Base-by-base conservation (phyloP, 495 filamentous ascomycete species). In the Penicillium bovifimosum region DNA sequence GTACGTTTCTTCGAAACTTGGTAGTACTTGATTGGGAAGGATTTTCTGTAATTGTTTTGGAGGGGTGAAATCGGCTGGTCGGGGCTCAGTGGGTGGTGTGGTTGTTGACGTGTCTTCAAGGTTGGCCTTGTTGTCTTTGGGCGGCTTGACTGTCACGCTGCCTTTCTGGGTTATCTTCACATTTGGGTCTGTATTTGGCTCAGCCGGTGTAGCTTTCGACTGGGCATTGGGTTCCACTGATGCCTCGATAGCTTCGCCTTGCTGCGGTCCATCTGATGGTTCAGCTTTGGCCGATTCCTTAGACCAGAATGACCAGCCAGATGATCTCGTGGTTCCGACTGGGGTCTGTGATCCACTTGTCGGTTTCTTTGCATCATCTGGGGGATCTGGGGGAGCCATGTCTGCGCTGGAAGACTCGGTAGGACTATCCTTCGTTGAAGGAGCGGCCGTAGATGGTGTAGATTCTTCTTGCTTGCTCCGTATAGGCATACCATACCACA, bases 261-360 rank as follows among this genome's bases (percentile, higher is more conserved):
- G 69, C 20, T 61, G 63, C 2, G 74, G 47, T 46, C 61, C 72
- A 17, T 65, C 55, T 8, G 65, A 50, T 11, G 56, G 36, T 9
- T 55, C 54, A 28, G 74, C 67, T 50, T 79, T 80, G 9, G 80
- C 59, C 16, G 76, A 67, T 14, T 88, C 87, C 48, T 79, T 82
- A 6, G 86, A 89, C 87, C 87, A 95, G 55, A 95, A 95, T 1
- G 85, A 88, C 89, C 89, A 95, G 1, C 84, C 87, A 6, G 87
- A 87, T 16, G 85, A 78, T 53, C 76, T 81, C 10, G 59, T 47
- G 47, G 48, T 58, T 24, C 53, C 53, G 27, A 62, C 66, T 42
- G 76, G 69, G 31, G 70, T 55, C 65, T 76, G 73, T 3, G 63
- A 54, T 24, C 61, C 61, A 43, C 70, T 66, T 44, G 65, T 51